These are phyloP conservation scores for Arxiozyma heterogenica DNA, from an alignment of 1,139 yeast species.

Conservation along the genomic window DNA sequence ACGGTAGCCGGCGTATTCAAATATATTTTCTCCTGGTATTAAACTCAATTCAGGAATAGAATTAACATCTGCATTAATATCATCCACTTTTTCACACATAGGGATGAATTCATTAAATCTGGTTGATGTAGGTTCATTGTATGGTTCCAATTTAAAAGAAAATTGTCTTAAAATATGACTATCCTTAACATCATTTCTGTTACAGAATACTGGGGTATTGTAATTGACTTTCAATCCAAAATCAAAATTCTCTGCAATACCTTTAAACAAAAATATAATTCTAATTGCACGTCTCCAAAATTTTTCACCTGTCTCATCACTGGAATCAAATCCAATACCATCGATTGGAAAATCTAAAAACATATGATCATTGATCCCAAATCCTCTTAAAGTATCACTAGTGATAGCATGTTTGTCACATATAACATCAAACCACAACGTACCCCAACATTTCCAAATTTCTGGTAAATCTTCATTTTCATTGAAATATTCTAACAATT, in stretches of 20 bases:
- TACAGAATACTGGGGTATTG: constrained; percentile 12
- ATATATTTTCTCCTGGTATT: constrained; percentile 23
- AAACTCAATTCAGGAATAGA: constrained; percentile 22
- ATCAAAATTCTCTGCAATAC: constrained; percentile 20
- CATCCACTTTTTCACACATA: constrained; percentile 16
- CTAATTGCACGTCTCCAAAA: constrained; percentile 30
- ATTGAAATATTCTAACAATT: constrained; percentile 39
- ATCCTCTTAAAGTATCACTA: constrained; percentile 41
- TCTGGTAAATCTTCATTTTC: constrained; percentile 58
- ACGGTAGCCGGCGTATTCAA: constrained; percentile 28
- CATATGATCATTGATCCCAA: constrained; percentile 51
- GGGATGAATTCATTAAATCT: constrained; percentile 10
- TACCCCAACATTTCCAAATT: constrained; percentile 81
- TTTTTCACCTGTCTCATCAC: constrained; percentile 31
- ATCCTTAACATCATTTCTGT: constrained; percentile 11
- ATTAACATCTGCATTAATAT: constrained; percentile 15
- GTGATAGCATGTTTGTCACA: constrained; percentile 37
- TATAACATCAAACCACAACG: constrained; percentile 58
- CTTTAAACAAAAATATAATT: constrained; percentile 24
- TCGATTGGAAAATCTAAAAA: constrained; percentile 56
- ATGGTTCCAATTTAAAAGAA: constrained; percentile 17
- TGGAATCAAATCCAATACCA: constrained; percentile 43
- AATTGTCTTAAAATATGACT: constrained; percentile 16
- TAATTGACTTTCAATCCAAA: constrained; percentile 17
- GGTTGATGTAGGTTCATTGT: constrained; percentile 5